phyloP scores from a whole-genome alignment of 2,329 filamentous ascomycete species.

The Lachnellula arida region DNA sequence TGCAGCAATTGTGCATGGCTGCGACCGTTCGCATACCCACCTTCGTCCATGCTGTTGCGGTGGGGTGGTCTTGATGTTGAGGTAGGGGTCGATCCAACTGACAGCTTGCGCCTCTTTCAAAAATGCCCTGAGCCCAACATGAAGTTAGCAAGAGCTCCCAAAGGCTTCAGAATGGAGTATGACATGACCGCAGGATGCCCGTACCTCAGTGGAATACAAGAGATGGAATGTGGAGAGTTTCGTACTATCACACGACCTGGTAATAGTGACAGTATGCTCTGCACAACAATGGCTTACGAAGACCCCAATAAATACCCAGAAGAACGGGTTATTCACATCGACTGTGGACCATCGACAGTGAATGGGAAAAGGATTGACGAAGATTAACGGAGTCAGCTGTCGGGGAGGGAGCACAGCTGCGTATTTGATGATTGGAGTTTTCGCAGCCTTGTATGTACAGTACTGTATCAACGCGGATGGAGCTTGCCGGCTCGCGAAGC shows the following conservation, averaged over 20 bases:
- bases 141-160: constrained; percentile 11
- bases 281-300: constrained; percentile 9
- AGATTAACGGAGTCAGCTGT: neutral
- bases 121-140: constrained; percentile 8
- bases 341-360: neutral
- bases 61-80: constrained; percentile 2
- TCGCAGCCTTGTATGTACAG: constrained; percentile 6
- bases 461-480: neutral
- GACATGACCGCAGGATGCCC: constrained; percentile 3
- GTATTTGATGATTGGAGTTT: neutral
- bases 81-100: constrained; percentile 2
- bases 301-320: neutral
- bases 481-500: neutral
- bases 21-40: constrained; percentile 24
- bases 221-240: constrained; percentile 6
- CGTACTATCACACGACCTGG: constrained; percentile 13
- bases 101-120: constrained; percentile 13
- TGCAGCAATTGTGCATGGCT: constrained; percentile 28
- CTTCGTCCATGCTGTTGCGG: constrained; percentile 27
- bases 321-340: neutral
- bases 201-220: constrained; percentile 14
- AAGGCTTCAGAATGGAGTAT: neutral
- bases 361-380: constrained; percentile 1
- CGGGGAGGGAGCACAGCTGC: constrained; percentile 4
- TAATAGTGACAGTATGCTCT: neutral